Evolutionary conservation across 352 stramenopile species (phyloP).

Genomic region (Thraustochytrium sp.): DNA sequence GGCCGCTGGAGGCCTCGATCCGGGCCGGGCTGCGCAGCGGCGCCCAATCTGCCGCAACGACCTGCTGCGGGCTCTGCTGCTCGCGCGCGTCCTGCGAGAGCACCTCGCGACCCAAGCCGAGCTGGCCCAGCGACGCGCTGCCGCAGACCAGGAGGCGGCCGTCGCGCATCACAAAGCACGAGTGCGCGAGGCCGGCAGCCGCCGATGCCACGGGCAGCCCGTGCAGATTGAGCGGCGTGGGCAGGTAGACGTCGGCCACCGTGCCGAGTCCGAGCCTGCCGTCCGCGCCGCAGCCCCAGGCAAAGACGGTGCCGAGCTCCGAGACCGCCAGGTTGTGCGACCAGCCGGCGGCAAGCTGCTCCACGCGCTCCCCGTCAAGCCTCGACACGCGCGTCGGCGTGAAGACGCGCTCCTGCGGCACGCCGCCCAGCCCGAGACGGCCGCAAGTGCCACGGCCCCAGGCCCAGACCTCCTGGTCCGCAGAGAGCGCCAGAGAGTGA

Average conservation of each 20-base stretch:
- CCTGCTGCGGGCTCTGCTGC: not conserved
- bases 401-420: not conserved
- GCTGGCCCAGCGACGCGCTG: not conserved
- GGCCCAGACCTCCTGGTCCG: constrained; percentile 57
- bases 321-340: constrained; percentile 11
- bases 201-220: not conserved
- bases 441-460: constrained; percentile 67
- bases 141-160: not conserved
- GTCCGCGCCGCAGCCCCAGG: constrained; percentile 8
- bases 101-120: not conserved
- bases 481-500: constrained; percentile 56
- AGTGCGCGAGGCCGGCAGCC: constrained; percentile 15
- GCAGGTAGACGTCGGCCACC: not conserved
- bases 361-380: not conserved
- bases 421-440: constrained; percentile 55
- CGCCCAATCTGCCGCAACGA: no score
- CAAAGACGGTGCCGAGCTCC: not conserved
- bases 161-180: not conserved
- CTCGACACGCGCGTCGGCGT: not conserved
- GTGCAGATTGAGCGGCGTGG: not conserved
- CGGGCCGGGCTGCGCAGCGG: no score
- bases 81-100: not conserved
- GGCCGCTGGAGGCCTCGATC: not conserved
- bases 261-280: not conserved
- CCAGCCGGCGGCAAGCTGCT: constrained; percentile 11